Percentiles rank a stretch among this genome's conserved stretches.
phyloP scores from a whole-genome alignment of 768 basidiomycete genomes.

The Chalciporus sphaerocephalus region DNA sequence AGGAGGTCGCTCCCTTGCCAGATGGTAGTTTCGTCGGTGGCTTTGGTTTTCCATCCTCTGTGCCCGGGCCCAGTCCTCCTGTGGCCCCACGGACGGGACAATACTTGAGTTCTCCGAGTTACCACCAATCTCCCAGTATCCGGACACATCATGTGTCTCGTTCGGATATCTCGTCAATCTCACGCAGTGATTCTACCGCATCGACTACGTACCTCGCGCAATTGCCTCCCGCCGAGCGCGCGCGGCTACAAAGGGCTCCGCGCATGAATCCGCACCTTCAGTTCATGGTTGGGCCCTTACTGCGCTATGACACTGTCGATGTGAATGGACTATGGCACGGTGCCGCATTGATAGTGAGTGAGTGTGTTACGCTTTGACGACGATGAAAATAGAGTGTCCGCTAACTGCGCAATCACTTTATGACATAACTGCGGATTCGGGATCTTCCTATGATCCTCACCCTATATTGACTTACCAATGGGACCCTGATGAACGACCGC shows the following conservation, averaged over 20 bases:
- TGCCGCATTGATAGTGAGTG: conserved; percentile 83
- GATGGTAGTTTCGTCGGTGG: conserved; percentile 57
- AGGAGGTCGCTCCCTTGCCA: conserved; percentile 57
- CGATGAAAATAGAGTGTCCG: background rate
- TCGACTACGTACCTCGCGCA: conserved; percentile 37
- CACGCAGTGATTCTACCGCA: conserved; percentile 20
- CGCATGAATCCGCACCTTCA: conserved; percentile 81
- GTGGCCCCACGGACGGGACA: conserved; percentile 44
- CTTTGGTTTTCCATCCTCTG: conserved; percentile 45
- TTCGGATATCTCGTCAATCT: conserved; percentile 4
- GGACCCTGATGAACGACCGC: conserved; percentile 51
- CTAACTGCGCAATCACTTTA: background rate
- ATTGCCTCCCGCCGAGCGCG: conserved; percentile 61
- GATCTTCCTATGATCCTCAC: conserved; percentile 72
- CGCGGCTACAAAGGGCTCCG: conserved; percentile 51
- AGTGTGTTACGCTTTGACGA: conserved; percentile 34
- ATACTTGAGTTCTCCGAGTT: conserved; percentile 2
- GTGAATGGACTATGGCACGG: conserved; percentile 80
- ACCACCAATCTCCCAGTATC: conserved; percentile 12
- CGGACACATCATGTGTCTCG: conserved; percentile 28
- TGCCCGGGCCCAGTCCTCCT: conserved; percentile 40
- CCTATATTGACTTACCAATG: conserved; percentile 68
- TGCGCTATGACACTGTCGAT: conserved; percentile 88
- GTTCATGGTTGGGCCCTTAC: conserved; percentile 87
- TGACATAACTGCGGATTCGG: conserved; percentile 63